Evolutionary conservation across 805 yeast genomes (phyloP).

Genomic region (Candida quercuum): DNA sequence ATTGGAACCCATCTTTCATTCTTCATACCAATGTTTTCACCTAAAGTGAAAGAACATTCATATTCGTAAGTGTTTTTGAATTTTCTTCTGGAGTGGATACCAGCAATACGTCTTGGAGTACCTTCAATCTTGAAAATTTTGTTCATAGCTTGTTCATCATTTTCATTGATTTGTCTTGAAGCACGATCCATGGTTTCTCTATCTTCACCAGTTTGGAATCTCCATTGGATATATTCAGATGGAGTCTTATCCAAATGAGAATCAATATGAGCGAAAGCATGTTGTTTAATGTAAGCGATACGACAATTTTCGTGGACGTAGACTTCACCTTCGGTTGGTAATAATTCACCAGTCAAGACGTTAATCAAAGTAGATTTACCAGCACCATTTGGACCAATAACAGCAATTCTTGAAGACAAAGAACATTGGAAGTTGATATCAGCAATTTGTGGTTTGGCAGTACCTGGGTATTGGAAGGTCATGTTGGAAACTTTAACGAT

Average conservation of each 20-base stretch:
- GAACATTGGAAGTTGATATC: conserved; percentile 98
- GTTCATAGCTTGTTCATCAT: conserved; percentile 98
- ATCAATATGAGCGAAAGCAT: conserved; percentile 99
- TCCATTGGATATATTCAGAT: conserved; percentile 99
- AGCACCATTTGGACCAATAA: conserved; percentile 99
- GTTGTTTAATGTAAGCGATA: conserved; percentile 99
- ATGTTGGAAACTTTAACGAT: conserved; percentile 96
- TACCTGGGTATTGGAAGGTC: conserved; percentile 99
- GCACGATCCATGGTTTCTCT: conserved; percentile 99
- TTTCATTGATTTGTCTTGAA: conserved; percentile 95
- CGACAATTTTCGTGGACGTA: conserved; percentile 99
- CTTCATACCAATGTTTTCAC: conserved; percentile 99
- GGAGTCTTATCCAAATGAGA: conserved; percentile 99
- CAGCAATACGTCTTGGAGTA: conserved; percentile 94
- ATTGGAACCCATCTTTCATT: conserved; percentile 99
- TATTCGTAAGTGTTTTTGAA: conserved; percentile 99
- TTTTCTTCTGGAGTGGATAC: conserved; percentile 95
- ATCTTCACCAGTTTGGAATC: conserved; percentile 99
- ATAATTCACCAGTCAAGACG: conserved; percentile 98
- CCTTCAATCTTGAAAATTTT: conserved; percentile 99
- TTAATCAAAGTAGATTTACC: conserved; percentile 99
- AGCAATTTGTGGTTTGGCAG: conserved; percentile 86
- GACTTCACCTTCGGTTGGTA: conserved; percentile 98
- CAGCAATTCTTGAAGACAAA: conserved; percentile 98
- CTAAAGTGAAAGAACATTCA: conserved; percentile 95